These are phyloP conservation scores for Verticillium zaregamsianum DNA, from an alignment of 2,329 filamentous ascomycete genomes.

Conservation along the genomic window DNA sequence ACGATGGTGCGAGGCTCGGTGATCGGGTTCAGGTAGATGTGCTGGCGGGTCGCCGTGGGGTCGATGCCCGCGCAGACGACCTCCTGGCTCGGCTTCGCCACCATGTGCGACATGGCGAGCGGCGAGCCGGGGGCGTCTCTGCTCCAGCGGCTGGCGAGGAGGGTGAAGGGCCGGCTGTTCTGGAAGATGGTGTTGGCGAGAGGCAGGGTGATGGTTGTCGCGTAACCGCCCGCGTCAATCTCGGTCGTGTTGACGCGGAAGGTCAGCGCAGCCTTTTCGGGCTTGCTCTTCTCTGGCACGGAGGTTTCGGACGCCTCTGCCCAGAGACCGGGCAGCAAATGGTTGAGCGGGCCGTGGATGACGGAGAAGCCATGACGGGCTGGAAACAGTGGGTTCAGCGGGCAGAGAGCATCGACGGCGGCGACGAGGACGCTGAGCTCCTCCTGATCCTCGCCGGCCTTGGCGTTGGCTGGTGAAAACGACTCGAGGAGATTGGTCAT, in stretches of 20 bases:
- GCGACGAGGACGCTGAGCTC: constrained; percentile 47
- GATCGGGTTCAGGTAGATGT: constrained; percentile 49
- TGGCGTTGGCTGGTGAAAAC: constrained; percentile 3
- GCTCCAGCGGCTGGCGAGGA: constrained; percentile 43
- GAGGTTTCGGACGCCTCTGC: constrained; percentile 1
- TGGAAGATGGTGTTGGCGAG: constrained; percentile 76
- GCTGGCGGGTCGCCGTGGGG: constrained; percentile 9
- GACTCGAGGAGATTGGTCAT: constrained; percentile 21
- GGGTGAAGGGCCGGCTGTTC: constrained; percentile 59
- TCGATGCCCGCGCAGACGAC: constrained; percentile 19
- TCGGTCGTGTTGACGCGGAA: not conserved
- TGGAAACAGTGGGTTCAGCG: constrained; percentile 22
- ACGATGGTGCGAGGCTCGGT: constrained; percentile 59
- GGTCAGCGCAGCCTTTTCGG: constrained; percentile 7
- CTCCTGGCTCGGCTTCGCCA: constrained; percentile 35
- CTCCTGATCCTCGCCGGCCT: not conserved
- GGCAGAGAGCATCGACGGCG: constrained; percentile 51
- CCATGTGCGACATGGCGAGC: constrained; percentile 21
- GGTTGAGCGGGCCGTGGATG: constrained; percentile 35
- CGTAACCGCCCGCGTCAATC: not conserved
- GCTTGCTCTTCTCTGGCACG: not conserved
- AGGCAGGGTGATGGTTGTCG: constrained; percentile 49
- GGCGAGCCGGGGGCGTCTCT: constrained; percentile 12
- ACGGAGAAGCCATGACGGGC: constrained; percentile 45
- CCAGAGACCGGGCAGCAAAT: constrained; percentile 45